Evolutionary conservation across 2,329 filamentous ascomycete species (phyloP).

Genomic region (Alternaria burnsii): DNA sequence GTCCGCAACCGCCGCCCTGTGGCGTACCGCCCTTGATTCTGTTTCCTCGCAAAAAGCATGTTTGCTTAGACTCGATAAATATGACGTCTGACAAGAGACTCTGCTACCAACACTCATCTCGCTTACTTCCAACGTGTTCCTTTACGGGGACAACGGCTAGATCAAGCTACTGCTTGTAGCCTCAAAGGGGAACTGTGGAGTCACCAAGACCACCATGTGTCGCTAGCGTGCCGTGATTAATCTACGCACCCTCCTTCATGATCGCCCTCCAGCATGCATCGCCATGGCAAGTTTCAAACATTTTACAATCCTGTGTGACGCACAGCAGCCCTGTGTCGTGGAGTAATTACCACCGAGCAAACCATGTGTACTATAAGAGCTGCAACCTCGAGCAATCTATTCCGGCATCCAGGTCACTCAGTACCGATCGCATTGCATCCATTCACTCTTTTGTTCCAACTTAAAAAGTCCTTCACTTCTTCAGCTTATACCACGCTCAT

Average conservation of each 20-base stretch:
- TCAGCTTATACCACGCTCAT: slow-evolving; percentile 8
- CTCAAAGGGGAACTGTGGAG: slow-evolving; percentile 16
- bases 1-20: slow-evolving; percentile 1
- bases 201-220: slow-evolving; percentile 16
- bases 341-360: slow-evolving; percentile 24
- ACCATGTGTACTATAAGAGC: slow-evolving; percentile 28
- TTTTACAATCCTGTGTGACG: slow-evolving; percentile 16
- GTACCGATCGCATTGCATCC: slow-evolving; percentile 28
- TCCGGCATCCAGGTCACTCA: slow-evolving; percentile 25
- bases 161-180: slow-evolving; percentile 6
- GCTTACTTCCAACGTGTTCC: slow-evolving; percentile 5
- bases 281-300: slow-evolving; percentile 32
- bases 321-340: slow-evolving; percentile 20
- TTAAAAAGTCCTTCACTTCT: slow-evolving; percentile 22
- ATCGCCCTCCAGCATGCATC: slow-evolving; percentile 30
- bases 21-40: neutral
- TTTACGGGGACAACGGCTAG: slow-evolving; percentile 6
- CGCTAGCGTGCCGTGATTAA: slow-evolving; percentile 44
- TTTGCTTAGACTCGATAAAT: neutral
- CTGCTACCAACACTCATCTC: neutral
- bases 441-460: slow-evolving; percentile 18
- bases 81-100: slow-evolving; percentile 4
- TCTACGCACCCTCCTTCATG: slow-evolving; percentile 39
- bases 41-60: slow-evolving; percentile 1
- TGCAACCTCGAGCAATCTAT: slow-evolving; percentile 27